Conservation (phyloP, 495 filamentous ascomycete species). For the Cladorrhinum samala region DNA sequence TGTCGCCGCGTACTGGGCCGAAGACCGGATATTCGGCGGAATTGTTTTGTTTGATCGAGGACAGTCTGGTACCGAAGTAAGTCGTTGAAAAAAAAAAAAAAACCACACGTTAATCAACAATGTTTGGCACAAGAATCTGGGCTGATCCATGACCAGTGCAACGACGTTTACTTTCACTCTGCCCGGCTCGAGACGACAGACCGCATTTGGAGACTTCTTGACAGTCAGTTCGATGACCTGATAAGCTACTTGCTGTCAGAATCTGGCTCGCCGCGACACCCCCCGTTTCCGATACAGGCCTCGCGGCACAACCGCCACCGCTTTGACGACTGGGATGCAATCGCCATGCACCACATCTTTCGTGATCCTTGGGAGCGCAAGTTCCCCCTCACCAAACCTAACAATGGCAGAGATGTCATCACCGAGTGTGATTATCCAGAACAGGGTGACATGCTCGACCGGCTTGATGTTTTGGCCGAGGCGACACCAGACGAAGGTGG, state of each 20-base stretch:
- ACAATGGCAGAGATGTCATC: neutral
- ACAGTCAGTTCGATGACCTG: neutral
- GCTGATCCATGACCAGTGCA: too few relatives aligned
- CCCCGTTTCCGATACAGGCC: neutral
- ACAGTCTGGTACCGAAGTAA: conserved; percentile 1
- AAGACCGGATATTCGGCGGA: conserved; percentile 7
- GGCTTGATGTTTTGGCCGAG: too few relatives aligned
- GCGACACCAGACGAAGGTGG: too few relatives aligned
- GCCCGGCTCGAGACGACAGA: neutral
- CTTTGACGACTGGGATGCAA: conserved; percentile 6
- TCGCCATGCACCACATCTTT: conserved; percentile 4
- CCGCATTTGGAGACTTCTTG: conserved; percentile 4
- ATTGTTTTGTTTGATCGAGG: neutral
- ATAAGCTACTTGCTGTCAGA: conserved; percentile 1
- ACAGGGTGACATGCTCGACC: too few relatives aligned
- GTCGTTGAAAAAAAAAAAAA: neutral
- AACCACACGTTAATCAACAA: too few relatives aligned
- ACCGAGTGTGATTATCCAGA: conserved; percentile 3
- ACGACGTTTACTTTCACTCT: conserved; percentile 4
- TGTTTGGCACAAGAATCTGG: too few relatives aligned
- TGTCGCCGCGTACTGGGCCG: conserved; percentile 10
- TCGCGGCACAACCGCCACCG: neutral
- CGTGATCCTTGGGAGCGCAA: conserved; percentile 10
- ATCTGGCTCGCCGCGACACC: neutral
- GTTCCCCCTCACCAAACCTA: neutral